Conservation (phyloP, 2,329 filamentous ascomycete species). For the Chalaropsis thielavioides region DNA sequence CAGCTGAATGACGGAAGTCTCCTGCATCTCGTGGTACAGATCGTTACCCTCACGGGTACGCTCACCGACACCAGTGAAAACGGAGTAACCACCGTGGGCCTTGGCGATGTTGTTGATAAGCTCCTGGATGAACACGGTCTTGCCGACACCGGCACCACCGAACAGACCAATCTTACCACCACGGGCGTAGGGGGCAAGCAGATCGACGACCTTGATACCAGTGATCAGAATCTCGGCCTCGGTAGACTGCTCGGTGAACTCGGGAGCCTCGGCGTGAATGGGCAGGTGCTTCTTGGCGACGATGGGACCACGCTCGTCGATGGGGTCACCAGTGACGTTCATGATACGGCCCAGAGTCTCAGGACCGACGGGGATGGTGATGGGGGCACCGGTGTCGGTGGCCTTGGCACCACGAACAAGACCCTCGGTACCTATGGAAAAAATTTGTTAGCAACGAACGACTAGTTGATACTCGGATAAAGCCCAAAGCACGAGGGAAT, state of each 20-base stretch:
- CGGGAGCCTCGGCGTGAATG: constrained; percentile 88
- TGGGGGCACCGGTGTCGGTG: constrained; percentile 81
- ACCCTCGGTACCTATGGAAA: constrained; percentile 87
- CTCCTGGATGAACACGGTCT: constrained; percentile 99
- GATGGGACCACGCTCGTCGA: constrained; percentile 97
- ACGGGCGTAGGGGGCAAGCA: constrained; percentile 97
- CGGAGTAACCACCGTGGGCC: constrained; percentile 99
- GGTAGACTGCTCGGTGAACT: constrained; percentile 92
- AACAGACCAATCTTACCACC: constrained; percentile 99
- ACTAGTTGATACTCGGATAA: not conserved
- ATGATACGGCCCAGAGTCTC: constrained; percentile 96
- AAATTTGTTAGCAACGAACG: constrained; percentile 7
- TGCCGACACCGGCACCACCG: constrained; percentile 99
- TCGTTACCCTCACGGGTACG: constrained; percentile 99
- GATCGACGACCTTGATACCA: constrained; percentile 99
- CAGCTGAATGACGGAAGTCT: constrained; percentile 98
- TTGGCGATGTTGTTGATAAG: constrained; percentile 99
- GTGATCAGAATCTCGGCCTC: constrained; percentile 92
- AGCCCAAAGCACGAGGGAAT: constrained; percentile 4
- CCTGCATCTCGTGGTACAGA: constrained; percentile 99
- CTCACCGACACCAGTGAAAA: constrained; percentile 99
- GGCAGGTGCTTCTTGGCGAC: constrained; percentile 76
- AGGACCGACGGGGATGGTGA: constrained; percentile 89
- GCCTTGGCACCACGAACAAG: constrained; percentile 82
- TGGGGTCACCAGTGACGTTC: constrained; percentile 99